Conservation (phyloP, 2,329 filamentous ascomycete genomes). For the Trichophyton schoenleinii region DNA sequence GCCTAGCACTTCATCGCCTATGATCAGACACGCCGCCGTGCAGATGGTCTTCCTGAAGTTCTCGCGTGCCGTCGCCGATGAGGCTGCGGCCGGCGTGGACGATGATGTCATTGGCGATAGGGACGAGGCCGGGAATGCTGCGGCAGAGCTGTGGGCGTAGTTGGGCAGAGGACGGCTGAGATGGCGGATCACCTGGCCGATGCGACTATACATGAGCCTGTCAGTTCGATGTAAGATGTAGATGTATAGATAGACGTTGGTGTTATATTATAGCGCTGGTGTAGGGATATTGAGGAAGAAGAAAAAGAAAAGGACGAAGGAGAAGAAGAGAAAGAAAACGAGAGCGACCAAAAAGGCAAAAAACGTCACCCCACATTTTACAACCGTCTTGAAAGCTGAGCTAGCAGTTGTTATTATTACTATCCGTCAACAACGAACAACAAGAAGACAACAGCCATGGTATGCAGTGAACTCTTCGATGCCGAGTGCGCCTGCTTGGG, state of each 20-base stretch:
- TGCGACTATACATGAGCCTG: conserved; percentile 56
- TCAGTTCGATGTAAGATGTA: neutral
- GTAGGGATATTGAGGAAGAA: neutral
- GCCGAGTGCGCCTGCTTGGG: neutral
- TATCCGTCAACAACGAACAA: too few relatives aligned
- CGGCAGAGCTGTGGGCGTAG: conserved; percentile 39
- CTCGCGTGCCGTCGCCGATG: conserved; percentile 14
- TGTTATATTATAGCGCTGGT: neutral
- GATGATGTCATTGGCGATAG: conserved; percentile 34
- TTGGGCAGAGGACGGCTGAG: conserved; percentile 51
- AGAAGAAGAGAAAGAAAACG: too few relatives aligned
- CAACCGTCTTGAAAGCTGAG: neutral
- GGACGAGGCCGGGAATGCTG: conserved; percentile 20
- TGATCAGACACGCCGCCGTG: conserved; percentile 84
- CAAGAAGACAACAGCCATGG: neutral
- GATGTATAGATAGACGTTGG: too few relatives aligned
- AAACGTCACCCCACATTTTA: neutral
- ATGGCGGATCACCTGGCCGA: conserved; percentile 63
- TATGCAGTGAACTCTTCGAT: neutral
- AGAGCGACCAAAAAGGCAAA: neutral
- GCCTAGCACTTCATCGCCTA: conserved; percentile 91
- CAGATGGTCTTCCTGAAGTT: conserved; percentile 52
- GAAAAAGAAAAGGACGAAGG: neutral
- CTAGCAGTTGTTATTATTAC: too few relatives aligned
- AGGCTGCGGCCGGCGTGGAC: conserved; percentile 2